Evolutionary conservation across 2,329 filamentous ascomycete genomes (phyloP), one percentile per base, ranked within the genome.

Genomic region (Diplodia sapinea): DNA sequence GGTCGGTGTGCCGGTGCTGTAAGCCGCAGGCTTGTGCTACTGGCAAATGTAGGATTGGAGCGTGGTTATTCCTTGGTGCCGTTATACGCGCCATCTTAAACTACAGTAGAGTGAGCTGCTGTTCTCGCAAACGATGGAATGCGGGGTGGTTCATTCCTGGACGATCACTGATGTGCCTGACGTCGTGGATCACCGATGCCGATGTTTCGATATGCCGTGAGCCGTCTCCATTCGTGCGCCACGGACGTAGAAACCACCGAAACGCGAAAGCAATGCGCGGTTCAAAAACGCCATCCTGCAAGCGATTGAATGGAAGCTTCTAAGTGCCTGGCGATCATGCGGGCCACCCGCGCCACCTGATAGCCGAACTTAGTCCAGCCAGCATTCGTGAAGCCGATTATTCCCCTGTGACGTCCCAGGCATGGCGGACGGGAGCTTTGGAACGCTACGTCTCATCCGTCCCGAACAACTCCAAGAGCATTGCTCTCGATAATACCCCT

Each of bases 391-490:
- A 51, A 61, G 57, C 38, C 26, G 31, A 20, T 49, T 13, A 20
- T 49, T 20, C n/a, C 50, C 15, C 31, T 51, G 38, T 17, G 49
- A 31, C 43, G 5, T 51, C 12, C 13, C 23, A n/a, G 31, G 26
- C 40, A 38, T 23, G 20, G 13, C 15, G 12, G 20, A 26, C 23
- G 23, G 23, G 23, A 12, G 59, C 31, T 38, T 38, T 63, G 43
- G 47, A 26, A 63, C 59, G 13, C 59, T 63, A 63, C 47, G 59
- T 63, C 43, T 63, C 47, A 36, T 52, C 31, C 31, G 17, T 51
- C n/a, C 3, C 15, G 38, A 52, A 20, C 43, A 38, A 31, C n/a
- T 26, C 23, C 47, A 61, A 61, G 12, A 29, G 11, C 15, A 61
- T 12, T 47, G 3, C 11, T 17, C 38, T 36, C 33, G 36, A 33